A percentile compares a stretch with the other conserved stretches of the same genome.
phyloP scores from a whole-genome alignment of 768 basidiomycete species.

The Russula dissimulans region DNA sequence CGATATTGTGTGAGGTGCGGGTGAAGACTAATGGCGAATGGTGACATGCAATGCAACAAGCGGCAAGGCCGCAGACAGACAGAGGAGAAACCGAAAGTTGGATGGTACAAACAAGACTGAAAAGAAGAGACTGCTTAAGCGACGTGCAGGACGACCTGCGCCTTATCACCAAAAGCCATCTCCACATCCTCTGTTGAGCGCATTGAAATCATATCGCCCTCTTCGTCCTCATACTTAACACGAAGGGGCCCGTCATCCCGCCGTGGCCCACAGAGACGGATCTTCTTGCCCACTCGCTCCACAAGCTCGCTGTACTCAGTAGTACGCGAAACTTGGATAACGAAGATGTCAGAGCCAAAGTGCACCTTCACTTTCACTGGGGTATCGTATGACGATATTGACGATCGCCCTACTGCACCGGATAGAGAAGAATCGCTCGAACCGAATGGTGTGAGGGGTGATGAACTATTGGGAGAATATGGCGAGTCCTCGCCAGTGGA shows the following conservation, averaged over 20 bases:
- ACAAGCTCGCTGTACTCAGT: slow-evolving; percentile 80
- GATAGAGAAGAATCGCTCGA: slow-evolving; percentile 76
- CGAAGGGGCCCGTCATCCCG: slow-evolving; percentile 72
- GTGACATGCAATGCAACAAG: slow-evolving; percentile 14
- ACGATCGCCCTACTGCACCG: slow-evolving; percentile 39
- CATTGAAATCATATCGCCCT: slow-evolving; percentile 82
- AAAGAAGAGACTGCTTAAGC: slow-evolving; percentile 37
- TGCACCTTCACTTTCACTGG: slow-evolving; percentile 90
- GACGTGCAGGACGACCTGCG: slow-evolving; percentile 77
- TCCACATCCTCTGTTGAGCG: slow-evolving; percentile 89
- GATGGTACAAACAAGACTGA: slow-evolving; percentile 3
- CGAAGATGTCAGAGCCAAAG: slow-evolving; percentile 91
- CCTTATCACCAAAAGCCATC: slow-evolving; percentile 85
- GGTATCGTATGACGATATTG: slow-evolving; percentile 43
- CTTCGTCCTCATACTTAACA: slow-evolving; percentile 87
- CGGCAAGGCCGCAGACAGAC: neutral
- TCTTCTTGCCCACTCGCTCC: slow-evolving; percentile 87
- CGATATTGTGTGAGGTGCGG: neutral
- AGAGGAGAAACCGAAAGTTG: neutral
- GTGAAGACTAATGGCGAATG: slow-evolving; percentile 4
- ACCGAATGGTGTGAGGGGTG: slow-evolving; percentile 87
- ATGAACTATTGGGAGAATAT: slow-evolving; percentile 75
- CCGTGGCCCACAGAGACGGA: slow-evolving; percentile 78
- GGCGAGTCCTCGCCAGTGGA: slow-evolving; percentile 76
- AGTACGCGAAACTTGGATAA: slow-evolving; percentile 75